These are phyloP conservation scores for Lupinus albus DNA, from an alignment of 306 rosid genomes.

Conservation along the genomic window DNA sequence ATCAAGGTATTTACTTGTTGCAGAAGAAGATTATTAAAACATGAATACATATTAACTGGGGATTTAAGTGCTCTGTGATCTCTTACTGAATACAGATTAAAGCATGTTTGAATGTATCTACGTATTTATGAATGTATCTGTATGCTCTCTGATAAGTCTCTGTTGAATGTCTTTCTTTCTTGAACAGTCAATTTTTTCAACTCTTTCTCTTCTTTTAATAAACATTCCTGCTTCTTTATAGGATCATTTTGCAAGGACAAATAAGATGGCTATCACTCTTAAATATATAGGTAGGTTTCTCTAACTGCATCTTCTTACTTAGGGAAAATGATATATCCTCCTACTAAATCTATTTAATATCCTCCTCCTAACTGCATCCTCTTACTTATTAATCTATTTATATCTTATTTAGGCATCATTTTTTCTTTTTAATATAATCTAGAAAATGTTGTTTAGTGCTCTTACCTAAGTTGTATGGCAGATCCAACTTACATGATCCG, in stretches of 20 bases:
- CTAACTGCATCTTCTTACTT: constrained; percentile 15
- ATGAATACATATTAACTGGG: no score
- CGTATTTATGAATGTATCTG: not conserved
- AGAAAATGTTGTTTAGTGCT: constrained; percentile 21
- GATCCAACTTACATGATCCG: constrained; percentile 98
- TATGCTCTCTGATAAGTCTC: not conserved
- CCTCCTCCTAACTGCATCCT: constrained; percentile 11
- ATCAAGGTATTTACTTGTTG: constrained; percentile 64
- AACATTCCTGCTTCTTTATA: constrained; percentile 38
- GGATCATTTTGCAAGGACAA: constrained; percentile 62
- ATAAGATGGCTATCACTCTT: constrained; percentile 60
- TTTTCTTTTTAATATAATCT: not conserved
- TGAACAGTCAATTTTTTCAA: constrained; percentile 26
- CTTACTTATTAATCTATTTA: constrained; percentile 31
- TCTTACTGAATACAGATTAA: constrained; percentile 20
- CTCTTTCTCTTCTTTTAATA: constrained; percentile 20
- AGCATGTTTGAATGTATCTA: not conserved
- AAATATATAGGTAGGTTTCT: constrained; percentile 75
- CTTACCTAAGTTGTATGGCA: constrained; percentile 43
- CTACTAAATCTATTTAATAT: no score
- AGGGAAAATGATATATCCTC: no score
- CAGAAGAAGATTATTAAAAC: constrained; percentile 32
- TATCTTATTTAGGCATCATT: constrained; percentile 4
- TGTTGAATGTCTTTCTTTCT: constrained; percentile 21
- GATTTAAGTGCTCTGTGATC: constrained; percentile 17